Evolutionary conservation across 192 early-diverging fungal species (phyloP).

Genomic region (Backusella psychrophila): DNA sequence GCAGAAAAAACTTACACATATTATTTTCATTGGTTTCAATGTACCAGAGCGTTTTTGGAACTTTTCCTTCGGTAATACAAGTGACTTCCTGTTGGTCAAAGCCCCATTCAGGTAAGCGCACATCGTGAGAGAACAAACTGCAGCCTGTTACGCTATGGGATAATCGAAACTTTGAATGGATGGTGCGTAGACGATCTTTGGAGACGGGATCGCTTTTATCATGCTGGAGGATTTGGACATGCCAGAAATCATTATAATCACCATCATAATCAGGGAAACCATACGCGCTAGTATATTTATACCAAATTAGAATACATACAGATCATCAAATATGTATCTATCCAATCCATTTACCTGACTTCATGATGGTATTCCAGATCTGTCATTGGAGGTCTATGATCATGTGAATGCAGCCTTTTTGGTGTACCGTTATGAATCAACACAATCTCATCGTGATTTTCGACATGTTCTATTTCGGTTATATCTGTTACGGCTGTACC

Average conservation of each 20-base stretch:
- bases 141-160: conserved; percentile 76
- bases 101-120: conserved; percentile 90
- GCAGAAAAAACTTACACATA: conserved; percentile 31
- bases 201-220: conserved; percentile 52
- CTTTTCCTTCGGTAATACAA: conserved; percentile 83
- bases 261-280: conserved; percentile 73
- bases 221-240: conserved; percentile 73
- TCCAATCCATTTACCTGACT: conserved; percentile 43
- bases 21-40: conserved; percentile 67
- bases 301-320: not conserved
- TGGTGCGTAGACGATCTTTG: conserved; percentile 58
- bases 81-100: conserved; percentile 93
- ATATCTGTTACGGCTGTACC: conserved; percentile 13
- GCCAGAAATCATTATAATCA: conserved; percentile 93
- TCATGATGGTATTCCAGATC: conserved; percentile 76
- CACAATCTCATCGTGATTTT: conserved; percentile 76
- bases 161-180: conserved; percentile 74
- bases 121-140: conserved; percentile 81
- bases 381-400: conserved; percentile 65
- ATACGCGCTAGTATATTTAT: conserved; percentile 45
- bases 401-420: conserved; percentile 71
- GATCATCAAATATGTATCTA: not conserved
- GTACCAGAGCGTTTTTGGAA: conserved; percentile 74
- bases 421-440: conserved; percentile 61
- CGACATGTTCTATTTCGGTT: conserved; percentile 55